Percentiles rank a stretch among this genome's conserved stretches.
These are phyloP conservation scores for Amanita polypyramis DNA, from an alignment of 768 basidiomycete genomes.

Conservation along the genomic window DNA sequence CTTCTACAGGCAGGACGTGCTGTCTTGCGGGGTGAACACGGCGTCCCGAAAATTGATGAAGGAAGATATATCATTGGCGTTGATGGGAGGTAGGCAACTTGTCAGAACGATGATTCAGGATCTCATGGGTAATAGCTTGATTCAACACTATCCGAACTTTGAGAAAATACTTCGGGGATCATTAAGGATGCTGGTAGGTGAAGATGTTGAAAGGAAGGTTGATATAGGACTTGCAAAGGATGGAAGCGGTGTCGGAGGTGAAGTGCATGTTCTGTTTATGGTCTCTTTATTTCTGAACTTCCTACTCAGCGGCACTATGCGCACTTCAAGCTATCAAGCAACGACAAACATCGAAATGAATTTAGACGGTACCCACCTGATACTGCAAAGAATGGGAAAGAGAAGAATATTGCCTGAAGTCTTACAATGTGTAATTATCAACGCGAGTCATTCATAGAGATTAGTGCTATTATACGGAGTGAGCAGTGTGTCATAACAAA, in stretches of 20 bases:
- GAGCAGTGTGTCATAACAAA: not conserved
- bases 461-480: not conserved
- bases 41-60: slow-evolving; percentile 21
- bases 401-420: not conserved
- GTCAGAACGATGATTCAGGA: not conserved
- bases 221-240: slow-evolving; percentile 93
- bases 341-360: not conserved
- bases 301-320: slow-evolving; percentile 71
- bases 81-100: slow-evolving; percentile 68
- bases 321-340: slow-evolving; percentile 70
- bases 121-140: slow-evolving; percentile 41
- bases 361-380: not conserved
- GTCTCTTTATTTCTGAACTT: slow-evolving; percentile 7
- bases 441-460: not conserved
- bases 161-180: slow-evolving; percentile 66
- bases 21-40: slow-evolving; percentile 32
- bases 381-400: not conserved
- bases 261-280: slow-evolving; percentile 19
- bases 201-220: slow-evolving; percentile 68
- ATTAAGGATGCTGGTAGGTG: slow-evolving; percentile 65
- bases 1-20: slow-evolving; percentile 74
- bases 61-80: slow-evolving; percentile 73
- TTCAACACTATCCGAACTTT: slow-evolving; percentile 89
- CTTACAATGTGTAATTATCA: not conserved
- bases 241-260: slow-evolving; percentile 95